Evolutionary conservation across 257 asterid genomes (phyloP).

Genomic region (Osmanthus fragrans): DNA sequence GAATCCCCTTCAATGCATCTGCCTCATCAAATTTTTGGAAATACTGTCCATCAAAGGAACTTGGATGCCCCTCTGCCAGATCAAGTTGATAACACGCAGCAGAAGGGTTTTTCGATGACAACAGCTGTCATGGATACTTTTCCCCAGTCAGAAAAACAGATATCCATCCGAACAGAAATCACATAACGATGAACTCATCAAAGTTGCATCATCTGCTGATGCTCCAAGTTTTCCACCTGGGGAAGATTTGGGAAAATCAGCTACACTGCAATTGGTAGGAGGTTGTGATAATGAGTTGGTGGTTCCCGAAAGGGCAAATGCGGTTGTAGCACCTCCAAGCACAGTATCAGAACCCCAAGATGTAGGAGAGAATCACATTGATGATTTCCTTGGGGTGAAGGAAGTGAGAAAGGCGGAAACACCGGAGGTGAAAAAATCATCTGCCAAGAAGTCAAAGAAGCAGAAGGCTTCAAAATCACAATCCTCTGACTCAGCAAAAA

Average conservation of each 20-base stretch:
- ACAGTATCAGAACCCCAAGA: slow-evolving; percentile 33
- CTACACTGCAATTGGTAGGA: slow-evolving; percentile 22
- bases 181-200: slow-evolving; percentile 33
- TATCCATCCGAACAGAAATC: slow-evolving; percentile 30
- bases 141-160: slow-evolving; percentile 28
- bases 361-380: slow-evolving; percentile 33
- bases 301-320: slow-evolving; percentile 27
- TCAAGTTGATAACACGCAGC: slow-evolving; percentile 40
- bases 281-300: slow-evolving; percentile 25
- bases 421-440: slow-evolving; percentile 52
- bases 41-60: slow-evolving; percentile 33
- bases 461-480: slow-evolving; percentile 71
- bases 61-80: slow-evolving; percentile 45
- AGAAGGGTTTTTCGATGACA: slow-evolving; percentile 21
- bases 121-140: slow-evolving; percentile 33
- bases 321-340: slow-evolving; percentile 27
- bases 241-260: slow-evolving; percentile 35
- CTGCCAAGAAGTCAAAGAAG: slow-evolving; percentile 84
- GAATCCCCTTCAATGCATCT: slow-evolving; percentile 42
- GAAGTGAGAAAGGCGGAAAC: slow-evolving; percentile 53
- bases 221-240: slow-evolving; percentile 32
- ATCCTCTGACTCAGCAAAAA: slow-evolving; percentile 46
- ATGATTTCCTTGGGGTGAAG: slow-evolving; percentile 43
- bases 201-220: slow-evolving; percentile 27
- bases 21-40: slow-evolving; percentile 55